phyloP scores from a whole-genome alignment of 768 basidiomycete species.

The Leccinum ochraceum region DNA sequence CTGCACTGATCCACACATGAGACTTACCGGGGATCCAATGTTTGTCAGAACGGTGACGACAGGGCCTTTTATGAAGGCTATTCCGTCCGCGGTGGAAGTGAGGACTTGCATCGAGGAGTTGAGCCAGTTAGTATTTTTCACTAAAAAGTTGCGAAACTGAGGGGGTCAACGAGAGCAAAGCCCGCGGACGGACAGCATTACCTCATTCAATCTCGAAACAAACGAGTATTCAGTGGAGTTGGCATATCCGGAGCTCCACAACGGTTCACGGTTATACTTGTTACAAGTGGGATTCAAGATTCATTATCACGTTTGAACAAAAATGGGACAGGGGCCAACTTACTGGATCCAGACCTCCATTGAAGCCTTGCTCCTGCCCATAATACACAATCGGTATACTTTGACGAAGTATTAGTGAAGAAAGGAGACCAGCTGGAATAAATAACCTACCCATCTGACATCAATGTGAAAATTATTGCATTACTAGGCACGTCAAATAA shows the following conservation, averaged over 20 bases:
- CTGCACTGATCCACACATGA: neutral
- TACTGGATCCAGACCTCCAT: slow-evolving; percentile 67
- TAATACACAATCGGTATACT: slow-evolving; percentile 82
- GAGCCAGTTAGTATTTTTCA: slow-evolving; percentile 52
- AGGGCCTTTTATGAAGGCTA: slow-evolving; percentile 66
- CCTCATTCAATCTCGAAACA: slow-evolving; percentile 34
- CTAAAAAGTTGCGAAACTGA: slow-evolving; percentile 31
- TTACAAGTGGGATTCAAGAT: slow-evolving; percentile 13
- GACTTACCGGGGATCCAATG: slow-evolving; percentile 66
- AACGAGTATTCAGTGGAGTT: slow-evolving; percentile 59
- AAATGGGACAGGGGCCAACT: slow-evolving; percentile 14
- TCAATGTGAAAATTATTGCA: slow-evolving; percentile 72
- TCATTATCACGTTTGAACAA: neutral
- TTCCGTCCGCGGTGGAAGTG: slow-evolving; percentile 44
- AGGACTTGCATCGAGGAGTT: slow-evolving; percentile 53
- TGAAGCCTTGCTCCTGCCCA: slow-evolving; percentile 75
- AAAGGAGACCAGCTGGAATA: neutral
- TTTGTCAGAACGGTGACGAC: slow-evolving; percentile 66
- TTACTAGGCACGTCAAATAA: slow-evolving; percentile 46
- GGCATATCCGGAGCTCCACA: slow-evolving; percentile 65
- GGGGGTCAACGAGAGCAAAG: neutral
- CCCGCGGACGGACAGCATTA: neutral
- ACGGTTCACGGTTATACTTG: slow-evolving; percentile 74
- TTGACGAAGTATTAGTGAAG: neutral
- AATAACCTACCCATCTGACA: slow-evolving; percentile 60